phyloP scores from a whole-genome alignment of 306 rosid species.

The Leucaena leucocephala region DNA sequence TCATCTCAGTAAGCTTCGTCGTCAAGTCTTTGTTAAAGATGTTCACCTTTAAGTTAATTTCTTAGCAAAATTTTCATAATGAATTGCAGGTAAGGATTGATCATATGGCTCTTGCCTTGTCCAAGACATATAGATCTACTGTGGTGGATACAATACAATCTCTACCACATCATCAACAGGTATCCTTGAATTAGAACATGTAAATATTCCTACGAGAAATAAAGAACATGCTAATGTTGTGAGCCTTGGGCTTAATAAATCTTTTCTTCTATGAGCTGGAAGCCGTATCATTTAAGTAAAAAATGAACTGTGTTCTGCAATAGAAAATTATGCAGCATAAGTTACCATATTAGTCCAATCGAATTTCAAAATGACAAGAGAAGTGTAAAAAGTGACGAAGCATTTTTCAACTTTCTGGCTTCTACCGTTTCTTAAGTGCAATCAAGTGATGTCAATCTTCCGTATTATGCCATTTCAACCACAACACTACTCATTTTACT shows the following conservation, averaged over 20 bases:
- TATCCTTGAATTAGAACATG: conserved; percentile 42
- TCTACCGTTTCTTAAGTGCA: conserved; percentile 1
- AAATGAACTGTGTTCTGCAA: background rate
- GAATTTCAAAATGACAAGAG: conserved; percentile 4
- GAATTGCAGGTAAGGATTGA: conserved; percentile 78
- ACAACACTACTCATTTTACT: background rate
- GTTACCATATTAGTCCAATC: conserved; percentile 1
- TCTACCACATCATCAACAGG: conserved; percentile 99
- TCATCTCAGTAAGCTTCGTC: background rate
- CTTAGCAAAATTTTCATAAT: conserved; percentile 16
- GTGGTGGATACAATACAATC: conserved; percentile 85
- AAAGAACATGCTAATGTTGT: background rate
- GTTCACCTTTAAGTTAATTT: background rate
- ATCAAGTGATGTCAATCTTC: background rate
- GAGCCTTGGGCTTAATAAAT: background rate
- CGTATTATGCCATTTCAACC: background rate
- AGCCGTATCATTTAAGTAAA: background rate
- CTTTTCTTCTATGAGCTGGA: background rate
- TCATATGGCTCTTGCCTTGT: conserved; percentile 84
- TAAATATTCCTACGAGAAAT: background rate
- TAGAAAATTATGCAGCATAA: background rate
- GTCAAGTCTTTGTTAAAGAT: background rate
- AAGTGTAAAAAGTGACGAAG: background rate
- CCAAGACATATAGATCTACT: conserved; percentile 82
- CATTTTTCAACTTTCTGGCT: background rate